These are phyloP conservation scores for Limnanthes douglasii DNA, from an alignment of 345 rosid genomes.

Conservation along the genomic window DNA sequence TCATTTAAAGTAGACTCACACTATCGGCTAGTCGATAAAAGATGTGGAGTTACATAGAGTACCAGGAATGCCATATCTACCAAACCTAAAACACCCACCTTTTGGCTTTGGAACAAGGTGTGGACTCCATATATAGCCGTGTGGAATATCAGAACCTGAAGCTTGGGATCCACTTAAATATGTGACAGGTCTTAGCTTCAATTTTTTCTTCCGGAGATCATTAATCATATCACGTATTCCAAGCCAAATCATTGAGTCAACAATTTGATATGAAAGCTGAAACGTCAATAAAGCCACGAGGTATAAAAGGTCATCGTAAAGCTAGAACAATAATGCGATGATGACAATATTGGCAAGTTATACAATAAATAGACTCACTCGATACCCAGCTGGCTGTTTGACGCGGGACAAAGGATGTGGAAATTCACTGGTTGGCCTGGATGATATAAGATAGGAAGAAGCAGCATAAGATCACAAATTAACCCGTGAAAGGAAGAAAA, in stretches of 20 bases:
- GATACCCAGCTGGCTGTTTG: constrained; percentile 92
- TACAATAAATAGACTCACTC: constrained; percentile 34
- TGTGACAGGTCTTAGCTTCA: constrained; percentile 92
- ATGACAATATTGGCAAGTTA: constrained; percentile 3
- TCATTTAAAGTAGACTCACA: neutral
- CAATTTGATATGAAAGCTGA: constrained; percentile 95
- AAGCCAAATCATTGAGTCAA: constrained; percentile 96
- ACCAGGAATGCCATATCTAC: no score
- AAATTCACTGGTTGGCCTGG: constrained; percentile 95
- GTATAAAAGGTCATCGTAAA: neutral
- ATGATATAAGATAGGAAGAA: constrained; percentile 8
- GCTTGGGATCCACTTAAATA: constrained; percentile 98
- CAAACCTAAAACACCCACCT: constrained; percentile 28
- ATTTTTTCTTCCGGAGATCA: constrained; percentile 77
- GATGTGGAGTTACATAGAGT: no score
- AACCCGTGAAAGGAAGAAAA: constrained; percentile 9
- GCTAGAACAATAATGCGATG: constrained; percentile 2
- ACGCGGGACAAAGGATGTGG: constrained; percentile 99
- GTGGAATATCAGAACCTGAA: constrained; percentile 69
- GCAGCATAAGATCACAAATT: constrained; percentile 14
- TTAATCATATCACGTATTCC: constrained; percentile 97
- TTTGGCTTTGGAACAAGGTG: constrained; percentile 98
- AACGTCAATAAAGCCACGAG: no score
- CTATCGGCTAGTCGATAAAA: no score
- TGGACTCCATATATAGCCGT: constrained; percentile 99